Conservation (phyloP, 345 rosid species). For the Boechera divaricarpa region DNA sequence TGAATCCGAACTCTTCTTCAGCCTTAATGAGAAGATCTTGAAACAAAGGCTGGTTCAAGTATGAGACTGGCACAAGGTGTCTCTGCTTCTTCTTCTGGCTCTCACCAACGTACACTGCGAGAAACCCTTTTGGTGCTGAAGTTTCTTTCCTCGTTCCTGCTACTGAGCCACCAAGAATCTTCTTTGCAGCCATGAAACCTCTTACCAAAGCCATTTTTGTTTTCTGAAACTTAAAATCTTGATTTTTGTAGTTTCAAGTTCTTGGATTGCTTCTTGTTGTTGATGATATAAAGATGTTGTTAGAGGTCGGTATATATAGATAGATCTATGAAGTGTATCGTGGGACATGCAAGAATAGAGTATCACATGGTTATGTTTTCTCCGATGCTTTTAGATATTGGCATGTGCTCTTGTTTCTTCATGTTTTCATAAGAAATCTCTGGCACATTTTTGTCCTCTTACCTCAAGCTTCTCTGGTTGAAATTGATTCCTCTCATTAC, state of each 20-base stretch:
- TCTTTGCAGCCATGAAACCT: slow-evolving; percentile 35
- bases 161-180: slow-evolving; percentile 43
- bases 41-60: slow-evolving; percentile 51
- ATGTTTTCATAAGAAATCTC: neutral
- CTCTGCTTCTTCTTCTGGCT: slow-evolving; percentile 46
- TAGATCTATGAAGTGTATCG: neutral
- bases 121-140: slow-evolving; percentile 48
- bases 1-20: slow-evolving; percentile 56
- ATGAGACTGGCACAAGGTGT: slow-evolving; percentile 53
- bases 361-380: slow-evolving; percentile 36
- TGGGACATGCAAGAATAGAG: slow-evolving; percentile 27
- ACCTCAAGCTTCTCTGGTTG: slow-evolving; percentile 1
- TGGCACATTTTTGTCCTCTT: slow-evolving; percentile 20
- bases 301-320: slow-evolving; percentile 25
- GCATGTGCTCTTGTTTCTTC: slow-evolving; percentile 37
- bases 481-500: slow-evolving; percentile 3
- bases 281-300: slow-evolving; percentile 27
- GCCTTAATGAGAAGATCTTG: slow-evolving; percentile 50
- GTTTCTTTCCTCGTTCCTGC: slow-evolving; percentile 28
- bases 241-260: neutral
- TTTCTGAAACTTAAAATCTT: neutral
- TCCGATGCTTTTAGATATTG: neutral
- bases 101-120: slow-evolving; percentile 61
- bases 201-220: slow-evolving; percentile 21
- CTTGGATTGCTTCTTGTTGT: slow-evolving; percentile 6